Evolutionary conservation across 2,329 filamentous ascomycete genomes (phyloP).

Genomic region (Pestalotiopsis sp.): DNA sequence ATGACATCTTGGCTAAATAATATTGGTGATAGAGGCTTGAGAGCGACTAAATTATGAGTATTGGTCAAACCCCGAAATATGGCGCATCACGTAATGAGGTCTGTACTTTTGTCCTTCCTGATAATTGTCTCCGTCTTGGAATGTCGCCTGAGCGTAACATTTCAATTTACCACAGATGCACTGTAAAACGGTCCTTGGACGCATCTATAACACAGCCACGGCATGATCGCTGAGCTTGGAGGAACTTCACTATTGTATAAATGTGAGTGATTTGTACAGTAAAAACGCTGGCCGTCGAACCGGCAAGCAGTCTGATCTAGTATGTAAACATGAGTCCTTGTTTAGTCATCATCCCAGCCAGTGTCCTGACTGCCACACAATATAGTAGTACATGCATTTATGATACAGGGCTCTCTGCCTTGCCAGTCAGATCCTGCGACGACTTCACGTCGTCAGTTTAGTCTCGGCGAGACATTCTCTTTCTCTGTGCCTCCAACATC

Average conservation of each 20-base stretch:
- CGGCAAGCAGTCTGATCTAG: background rate
- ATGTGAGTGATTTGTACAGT: background rate
- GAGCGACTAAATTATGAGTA: no score
- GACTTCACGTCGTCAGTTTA: background rate
- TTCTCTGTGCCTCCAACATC: slow-evolving; percentile 3
- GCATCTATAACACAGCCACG: no score
- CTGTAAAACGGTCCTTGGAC: no score
- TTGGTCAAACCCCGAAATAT: no score
- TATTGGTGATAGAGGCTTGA: no score
- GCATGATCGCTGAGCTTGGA: no score
- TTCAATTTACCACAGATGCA: no score
- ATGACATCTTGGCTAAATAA: no score
- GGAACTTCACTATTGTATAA: background rate
- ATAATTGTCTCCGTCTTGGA: no score
- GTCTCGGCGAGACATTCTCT: background rate
- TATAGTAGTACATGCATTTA: slow-evolving; percentile 2
- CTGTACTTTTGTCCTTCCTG: no score
- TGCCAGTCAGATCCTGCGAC: background rate
- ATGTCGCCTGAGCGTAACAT: no score
- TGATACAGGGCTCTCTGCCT: background rate
- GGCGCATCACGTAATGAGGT: no score
- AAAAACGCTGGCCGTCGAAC: background rate
- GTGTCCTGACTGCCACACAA: background rate
- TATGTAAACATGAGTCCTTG: background rate
- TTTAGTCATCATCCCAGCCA: background rate